Evolutionary conservation across 352 stramenopile genomes (phyloP).

Genomic region (Phytophthora cactorum): DNA sequence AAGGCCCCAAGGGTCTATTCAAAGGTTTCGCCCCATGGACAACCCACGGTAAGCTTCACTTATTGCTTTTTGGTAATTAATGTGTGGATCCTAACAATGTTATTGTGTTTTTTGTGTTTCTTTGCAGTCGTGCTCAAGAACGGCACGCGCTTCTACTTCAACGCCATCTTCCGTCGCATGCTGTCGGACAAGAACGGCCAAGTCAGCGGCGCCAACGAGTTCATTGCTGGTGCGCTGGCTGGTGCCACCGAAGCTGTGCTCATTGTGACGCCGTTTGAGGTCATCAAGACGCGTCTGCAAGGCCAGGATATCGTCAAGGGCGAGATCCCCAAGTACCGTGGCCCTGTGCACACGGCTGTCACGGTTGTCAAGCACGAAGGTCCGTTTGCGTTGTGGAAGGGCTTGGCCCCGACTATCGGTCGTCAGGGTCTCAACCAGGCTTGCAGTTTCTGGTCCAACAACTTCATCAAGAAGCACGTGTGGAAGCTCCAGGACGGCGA

Average conservation of each 20-base stretch:
- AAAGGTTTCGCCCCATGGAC: constrained; percentile 92
- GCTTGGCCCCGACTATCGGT: constrained; percentile 95
- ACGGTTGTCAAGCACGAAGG: constrained; percentile 95
- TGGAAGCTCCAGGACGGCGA: constrained; percentile 88
- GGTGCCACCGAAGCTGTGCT: constrained; percentile 96
- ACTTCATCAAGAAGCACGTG: constrained; percentile 91
- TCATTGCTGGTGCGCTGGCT: constrained; percentile 90
- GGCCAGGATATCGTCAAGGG: constrained; percentile 89
- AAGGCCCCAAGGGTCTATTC: constrained; percentile 82
- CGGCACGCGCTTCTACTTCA: constrained; percentile 91
- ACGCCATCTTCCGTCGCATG: constrained; percentile 83
- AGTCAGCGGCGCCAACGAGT: constrained; percentile 82
- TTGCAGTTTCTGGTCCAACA: constrained; percentile 98
- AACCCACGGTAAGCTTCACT: constrained; percentile 54
- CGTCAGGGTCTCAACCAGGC: constrained; percentile 98
- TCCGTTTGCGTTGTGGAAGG: constrained; percentile 95
- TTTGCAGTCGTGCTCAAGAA: constrained; percentile 81
- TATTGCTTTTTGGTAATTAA: neutral
- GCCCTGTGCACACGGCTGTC: constrained; percentile 92
- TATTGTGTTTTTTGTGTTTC: neutral
- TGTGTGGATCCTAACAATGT: neutral
- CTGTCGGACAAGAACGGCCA: constrained; percentile 82
- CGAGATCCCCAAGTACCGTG: constrained; percentile 85
- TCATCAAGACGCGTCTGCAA: constrained; percentile 98
- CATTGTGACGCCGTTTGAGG: constrained; percentile 98